These are phyloP conservation scores for Halenospora varia DNA, from an alignment of 495 filamentous ascomycete genomes.

Conservation along the genomic window DNA sequence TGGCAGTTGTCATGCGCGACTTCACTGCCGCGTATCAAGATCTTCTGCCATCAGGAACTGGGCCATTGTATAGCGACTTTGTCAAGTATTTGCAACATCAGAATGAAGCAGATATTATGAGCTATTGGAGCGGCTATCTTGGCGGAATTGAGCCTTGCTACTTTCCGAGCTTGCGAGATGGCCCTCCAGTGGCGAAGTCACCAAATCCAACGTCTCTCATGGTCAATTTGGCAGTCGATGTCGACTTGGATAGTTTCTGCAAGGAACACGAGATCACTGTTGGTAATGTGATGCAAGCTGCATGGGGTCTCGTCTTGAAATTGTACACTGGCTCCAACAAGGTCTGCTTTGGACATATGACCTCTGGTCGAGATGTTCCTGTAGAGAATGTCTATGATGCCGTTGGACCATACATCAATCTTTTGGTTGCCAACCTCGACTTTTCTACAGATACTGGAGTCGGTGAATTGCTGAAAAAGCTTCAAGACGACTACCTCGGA, in stretches of 20 bases:
- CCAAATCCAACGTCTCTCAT: no score
- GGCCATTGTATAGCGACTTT: constrained; percentile 6
- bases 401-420: constrained; percentile 42
- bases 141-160: not conserved
- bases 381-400: constrained; percentile 43
- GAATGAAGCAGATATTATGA: not conserved
- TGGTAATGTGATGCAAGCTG: constrained; percentile 47
- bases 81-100: not conserved
- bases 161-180: constrained; percentile 6
- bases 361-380: constrained; percentile 33
- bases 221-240: not conserved
- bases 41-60: not conserved
- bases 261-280: constrained; percentile 43
- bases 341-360: constrained; percentile 51
- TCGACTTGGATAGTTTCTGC: constrained; percentile 24
- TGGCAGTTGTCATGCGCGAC: constrained; percentile 1
- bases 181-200: constrained; percentile 58
- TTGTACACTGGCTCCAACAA: constrained; percentile 45
- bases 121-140: constrained; percentile 8
- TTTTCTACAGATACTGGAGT: constrained; percentile 29
- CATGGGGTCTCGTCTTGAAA: constrained; percentile 49
- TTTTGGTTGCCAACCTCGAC: constrained; percentile 29
- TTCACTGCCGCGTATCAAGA: not conserved
- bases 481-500: constrained; percentile 3
- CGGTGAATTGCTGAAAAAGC: constrained; percentile 15